Evolutionary conservation across 164 flowering plant species (phyloP).

Genomic region (Umbilicus rupestris): DNA sequence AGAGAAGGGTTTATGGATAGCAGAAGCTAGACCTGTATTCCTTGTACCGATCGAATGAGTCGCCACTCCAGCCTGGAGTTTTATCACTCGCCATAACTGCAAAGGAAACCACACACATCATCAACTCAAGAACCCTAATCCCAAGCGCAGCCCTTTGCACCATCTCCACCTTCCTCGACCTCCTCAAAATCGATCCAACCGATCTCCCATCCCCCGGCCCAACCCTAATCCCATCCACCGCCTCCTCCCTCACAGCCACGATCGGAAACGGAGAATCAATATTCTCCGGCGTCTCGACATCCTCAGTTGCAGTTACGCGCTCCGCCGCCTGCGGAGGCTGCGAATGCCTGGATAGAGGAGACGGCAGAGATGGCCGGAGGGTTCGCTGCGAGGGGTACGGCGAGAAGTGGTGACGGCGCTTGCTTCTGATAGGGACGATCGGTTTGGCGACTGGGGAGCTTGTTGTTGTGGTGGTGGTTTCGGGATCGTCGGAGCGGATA

Average conservation of each 20-base stretch:
- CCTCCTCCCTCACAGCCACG: conserved; percentile 11
- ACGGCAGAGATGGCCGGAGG: not conserved
- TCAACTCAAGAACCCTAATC: conserved; percentile 52
- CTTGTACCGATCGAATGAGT: conserved; percentile 83
- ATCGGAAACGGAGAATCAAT: conserved; percentile 9
- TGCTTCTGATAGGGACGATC: conserved; percentile 23
- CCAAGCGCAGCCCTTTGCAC: conserved; percentile 45
- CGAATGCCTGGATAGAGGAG: conserved; percentile 4
- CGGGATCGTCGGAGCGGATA: conserved; percentile 39
- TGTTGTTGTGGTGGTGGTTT: conserved; percentile 14
- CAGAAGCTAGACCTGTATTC: conserved; percentile 58
- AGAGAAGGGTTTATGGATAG: not conserved
- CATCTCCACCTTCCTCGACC: conserved; percentile 29
- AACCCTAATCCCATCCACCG: conserved; percentile 9
- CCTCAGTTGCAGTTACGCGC: not conserved
- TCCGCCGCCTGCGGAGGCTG: not conserved
- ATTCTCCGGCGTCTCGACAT: conserved; percentile 7
- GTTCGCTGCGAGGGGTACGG: conserved; percentile 15
- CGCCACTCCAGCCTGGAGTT: conserved; percentile 92
- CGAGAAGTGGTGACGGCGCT: conserved; percentile 17
- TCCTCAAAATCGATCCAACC: conserved; percentile 24
- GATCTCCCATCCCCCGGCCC: conserved; percentile 18
- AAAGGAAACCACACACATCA: conserved; percentile 69
- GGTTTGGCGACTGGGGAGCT: conserved; percentile 21
- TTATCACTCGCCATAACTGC: conserved; percentile 89